These are phyloP conservation scores for Collariella sp. DNA, from an alignment of 495 filamentous ascomycete species.

Conservation along the genomic window DNA sequence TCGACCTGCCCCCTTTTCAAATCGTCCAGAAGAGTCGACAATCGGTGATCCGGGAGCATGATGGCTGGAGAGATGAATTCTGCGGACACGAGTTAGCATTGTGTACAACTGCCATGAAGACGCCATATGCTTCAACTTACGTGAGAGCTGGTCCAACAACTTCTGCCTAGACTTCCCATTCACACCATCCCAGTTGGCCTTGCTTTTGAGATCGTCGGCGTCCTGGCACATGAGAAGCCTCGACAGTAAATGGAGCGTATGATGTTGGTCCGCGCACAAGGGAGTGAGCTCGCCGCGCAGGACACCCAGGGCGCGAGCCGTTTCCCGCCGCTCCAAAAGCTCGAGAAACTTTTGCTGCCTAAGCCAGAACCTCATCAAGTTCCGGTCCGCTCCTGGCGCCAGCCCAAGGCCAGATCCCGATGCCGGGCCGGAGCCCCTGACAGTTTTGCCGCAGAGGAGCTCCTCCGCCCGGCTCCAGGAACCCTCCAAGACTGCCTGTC, in stretches of 20 bases:
- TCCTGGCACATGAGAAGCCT: conserved; percentile 84
- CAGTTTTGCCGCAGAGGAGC: conserved; percentile 57
- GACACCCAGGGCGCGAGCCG: conserved; percentile 64
- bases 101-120: background rate
- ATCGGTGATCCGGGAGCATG: conserved; percentile 91
- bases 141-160: conserved; percentile 74
- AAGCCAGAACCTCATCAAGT: conserved; percentile 58
- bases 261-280: conserved; percentile 63
- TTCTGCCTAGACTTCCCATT: conserved; percentile 62
- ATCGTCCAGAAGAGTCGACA: conserved; percentile 75
- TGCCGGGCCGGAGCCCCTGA: conserved; percentile 41
- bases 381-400: conserved; percentile 36
- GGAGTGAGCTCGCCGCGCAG: conserved; percentile 84
- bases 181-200: conserved; percentile 87
- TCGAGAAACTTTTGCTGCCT: conserved; percentile 95
- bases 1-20: conserved; percentile 76
- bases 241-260: conserved; percentile 70
- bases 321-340: conserved; percentile 68
- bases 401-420: conserved; percentile 37
- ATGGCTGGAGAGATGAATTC: conserved; percentile 92
- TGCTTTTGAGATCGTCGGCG: conserved; percentile 66
- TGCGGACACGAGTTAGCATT: conserved; percentile 25
- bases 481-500: conserved; percentile 70
- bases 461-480: conserved; percentile 79
- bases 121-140: conserved; percentile 41